Conservation (phyloP, 257 asterid species). For the Solanum ahanhuiri region DNA sequence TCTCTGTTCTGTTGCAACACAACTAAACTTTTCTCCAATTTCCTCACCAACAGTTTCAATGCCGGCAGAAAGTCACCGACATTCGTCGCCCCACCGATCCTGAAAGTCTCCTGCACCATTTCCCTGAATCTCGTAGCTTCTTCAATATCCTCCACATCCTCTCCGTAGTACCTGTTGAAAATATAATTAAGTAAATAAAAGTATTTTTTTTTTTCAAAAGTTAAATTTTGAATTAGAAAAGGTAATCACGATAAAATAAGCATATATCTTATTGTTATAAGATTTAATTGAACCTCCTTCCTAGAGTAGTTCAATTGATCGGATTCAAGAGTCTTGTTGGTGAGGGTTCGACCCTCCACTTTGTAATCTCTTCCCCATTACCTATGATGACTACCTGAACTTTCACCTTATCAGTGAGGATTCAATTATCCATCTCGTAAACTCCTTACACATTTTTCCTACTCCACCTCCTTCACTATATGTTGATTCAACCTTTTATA, state of each 20-base stretch:
- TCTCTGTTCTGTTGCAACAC: conserved; percentile 34
- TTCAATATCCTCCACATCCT: conserved; percentile 21
- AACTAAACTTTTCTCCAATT: conserved; percentile 23
- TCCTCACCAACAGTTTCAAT: conserved; percentile 25
- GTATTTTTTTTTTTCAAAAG: not conserved
- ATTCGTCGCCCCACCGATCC: conserved; percentile 8
- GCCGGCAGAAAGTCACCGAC: conserved; percentile 37
- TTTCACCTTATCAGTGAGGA: no score
- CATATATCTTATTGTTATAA: no score
- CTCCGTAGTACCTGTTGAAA: conserved; percentile 8
- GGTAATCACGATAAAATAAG: not conserved
- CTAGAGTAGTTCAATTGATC: no score
- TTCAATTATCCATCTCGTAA: no score
- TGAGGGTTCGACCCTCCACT: no score
- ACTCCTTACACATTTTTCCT: no score
- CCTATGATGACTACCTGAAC: no score
- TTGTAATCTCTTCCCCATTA: no score
- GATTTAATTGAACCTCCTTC: no score
- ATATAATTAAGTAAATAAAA: not conserved
- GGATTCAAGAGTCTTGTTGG: no score
- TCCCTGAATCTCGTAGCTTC: conserved; percentile 37
- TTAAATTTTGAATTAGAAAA: not conserved
- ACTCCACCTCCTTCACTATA: no score
- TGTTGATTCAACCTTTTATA: no score
- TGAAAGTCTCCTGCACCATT: conserved; percentile 21